Evolutionary conservation across 192 early-diverging fungal genomes (phyloP).

Genomic region (Jimgerdemannia flammicorona): DNA sequence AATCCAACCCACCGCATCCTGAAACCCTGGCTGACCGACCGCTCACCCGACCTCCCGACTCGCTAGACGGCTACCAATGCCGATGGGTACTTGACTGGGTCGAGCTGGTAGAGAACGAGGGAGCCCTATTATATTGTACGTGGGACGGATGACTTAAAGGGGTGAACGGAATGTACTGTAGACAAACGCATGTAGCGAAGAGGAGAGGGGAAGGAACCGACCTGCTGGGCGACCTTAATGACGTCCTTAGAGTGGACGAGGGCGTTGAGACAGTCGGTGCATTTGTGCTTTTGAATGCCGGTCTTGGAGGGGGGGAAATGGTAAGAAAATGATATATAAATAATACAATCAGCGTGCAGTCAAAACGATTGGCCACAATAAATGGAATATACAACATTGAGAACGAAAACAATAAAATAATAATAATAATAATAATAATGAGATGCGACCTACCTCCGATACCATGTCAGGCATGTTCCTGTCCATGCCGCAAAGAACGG

Average conservation of each 20-base stretch:
- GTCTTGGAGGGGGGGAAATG: neutral
- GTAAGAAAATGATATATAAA: neutral
- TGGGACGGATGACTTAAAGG: neutral
- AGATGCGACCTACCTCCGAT: neutral
- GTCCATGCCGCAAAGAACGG: neutral
- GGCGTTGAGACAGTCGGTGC: constrained; percentile 24
- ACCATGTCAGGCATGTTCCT: constrained; percentile 14
- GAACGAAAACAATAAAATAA: no score
- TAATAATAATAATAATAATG: no score
- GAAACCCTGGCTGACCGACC: no score
- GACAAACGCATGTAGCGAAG: neutral
- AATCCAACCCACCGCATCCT: no score
- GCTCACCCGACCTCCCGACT: no score
- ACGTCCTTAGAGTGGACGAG: constrained; percentile 29
- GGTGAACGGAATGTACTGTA: no score
- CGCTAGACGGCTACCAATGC: neutral
- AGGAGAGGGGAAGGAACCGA: neutral
- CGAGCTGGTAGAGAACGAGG: neutral
- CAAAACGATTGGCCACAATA: no score
- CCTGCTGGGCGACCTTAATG: constrained; percentile 20
- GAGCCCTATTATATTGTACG: neutral
- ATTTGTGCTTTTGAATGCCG: constrained; percentile 13
- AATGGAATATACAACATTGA: no score
- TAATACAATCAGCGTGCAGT: no score
- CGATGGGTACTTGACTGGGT: constrained; percentile 2